Evolutionary conservation across 345 rosid genomes (phyloP).

Genomic region (Salix udensis): DNA sequence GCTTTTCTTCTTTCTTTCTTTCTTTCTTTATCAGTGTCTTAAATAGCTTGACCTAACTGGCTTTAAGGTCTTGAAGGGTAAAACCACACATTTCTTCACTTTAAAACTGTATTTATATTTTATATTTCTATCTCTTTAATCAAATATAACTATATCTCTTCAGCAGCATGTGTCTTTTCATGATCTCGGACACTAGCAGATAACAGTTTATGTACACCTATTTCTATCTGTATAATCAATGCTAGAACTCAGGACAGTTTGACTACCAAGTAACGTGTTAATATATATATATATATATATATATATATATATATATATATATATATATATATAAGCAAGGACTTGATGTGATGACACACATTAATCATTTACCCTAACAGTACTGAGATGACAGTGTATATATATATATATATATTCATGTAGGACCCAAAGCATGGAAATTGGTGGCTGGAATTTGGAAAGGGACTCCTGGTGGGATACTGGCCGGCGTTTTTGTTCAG

Average conservation of each 20-base stretch:
- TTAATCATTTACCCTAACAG: conserved; percentile 10
- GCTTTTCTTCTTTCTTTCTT: conserved; percentile 4
- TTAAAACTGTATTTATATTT: too few relatives aligned
- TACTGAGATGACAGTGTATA: not conserved
- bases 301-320: not conserved
- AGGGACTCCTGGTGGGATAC: conserved; percentile 33
- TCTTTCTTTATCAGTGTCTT: conserved; percentile 16
- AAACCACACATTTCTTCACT: not conserved
- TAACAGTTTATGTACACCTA: too few relatives aligned
- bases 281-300: not conserved
- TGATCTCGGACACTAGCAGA: too few relatives aligned
- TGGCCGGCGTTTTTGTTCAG: conserved; percentile 34
- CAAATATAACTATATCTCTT: too few relatives aligned
- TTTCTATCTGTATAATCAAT: not conserved
- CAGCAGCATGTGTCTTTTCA: too few relatives aligned
- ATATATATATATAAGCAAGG: not conserved
- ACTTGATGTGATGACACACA: not conserved
- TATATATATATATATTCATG: not conserved
- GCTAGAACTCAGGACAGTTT: not conserved
- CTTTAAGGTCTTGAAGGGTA: not conserved
- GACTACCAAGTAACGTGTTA: not conserved
- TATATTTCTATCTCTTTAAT: too few relatives aligned
- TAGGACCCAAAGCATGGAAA: conserved; percentile 38
- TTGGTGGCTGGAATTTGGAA: conserved; percentile 35
- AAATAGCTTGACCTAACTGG: not conserved